Conservation (phyloP, 306 rosid genomes). For the Quercus alba region DNA sequence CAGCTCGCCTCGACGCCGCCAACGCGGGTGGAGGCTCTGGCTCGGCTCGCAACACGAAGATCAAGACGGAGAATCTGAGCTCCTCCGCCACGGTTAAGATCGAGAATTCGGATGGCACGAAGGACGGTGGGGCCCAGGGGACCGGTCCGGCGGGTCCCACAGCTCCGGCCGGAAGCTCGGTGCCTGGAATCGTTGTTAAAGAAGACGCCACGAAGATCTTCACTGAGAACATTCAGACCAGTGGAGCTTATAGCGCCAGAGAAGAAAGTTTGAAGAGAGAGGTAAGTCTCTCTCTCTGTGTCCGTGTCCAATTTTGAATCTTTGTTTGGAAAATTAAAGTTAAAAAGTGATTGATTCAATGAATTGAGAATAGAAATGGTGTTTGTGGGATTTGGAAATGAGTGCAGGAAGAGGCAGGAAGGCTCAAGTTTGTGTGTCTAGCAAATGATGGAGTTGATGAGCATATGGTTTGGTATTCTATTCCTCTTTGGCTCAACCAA, state of each 20-base stretch:
- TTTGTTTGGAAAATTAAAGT: neutral
- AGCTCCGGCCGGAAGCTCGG: conserved; percentile 21
- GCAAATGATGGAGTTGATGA: conserved; percentile 81
- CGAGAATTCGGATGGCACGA: conserved; percentile 54
- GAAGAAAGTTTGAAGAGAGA: conserved; percentile 86
- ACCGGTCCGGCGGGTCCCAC: conserved; percentile 29
- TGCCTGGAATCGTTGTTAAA: conserved; percentile 69
- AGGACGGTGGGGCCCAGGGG: conserved; percentile 47
- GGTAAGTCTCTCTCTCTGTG: conserved; percentile 25
- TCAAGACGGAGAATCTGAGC: conserved; percentile 49
- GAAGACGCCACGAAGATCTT: conserved; percentile 80
- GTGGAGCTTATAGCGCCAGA: conserved; percentile 93
- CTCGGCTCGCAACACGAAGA: conserved; percentile 63
- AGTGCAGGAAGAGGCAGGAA: conserved; percentile 84
- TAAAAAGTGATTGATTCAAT: neutral
- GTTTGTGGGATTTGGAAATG: neutral
- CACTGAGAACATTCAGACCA: conserved; percentile 88
- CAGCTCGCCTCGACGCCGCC: conserved; percentile 63
- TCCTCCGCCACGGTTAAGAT: conserved; percentile 45
- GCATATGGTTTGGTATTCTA: conserved; percentile 89
- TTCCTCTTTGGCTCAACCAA: conserved; percentile 15
- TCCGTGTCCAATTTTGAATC: neutral
- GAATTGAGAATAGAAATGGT: neutral
- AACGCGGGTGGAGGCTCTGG: conserved; percentile 12
- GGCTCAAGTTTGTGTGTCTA: conserved; percentile 73